Percentiles rank a stretch among this genome's conserved stretches.
Evolutionary conservation across 2,329 filamentous ascomycete species (phyloP).

Genomic region (Claviceps maximensis): DNA sequence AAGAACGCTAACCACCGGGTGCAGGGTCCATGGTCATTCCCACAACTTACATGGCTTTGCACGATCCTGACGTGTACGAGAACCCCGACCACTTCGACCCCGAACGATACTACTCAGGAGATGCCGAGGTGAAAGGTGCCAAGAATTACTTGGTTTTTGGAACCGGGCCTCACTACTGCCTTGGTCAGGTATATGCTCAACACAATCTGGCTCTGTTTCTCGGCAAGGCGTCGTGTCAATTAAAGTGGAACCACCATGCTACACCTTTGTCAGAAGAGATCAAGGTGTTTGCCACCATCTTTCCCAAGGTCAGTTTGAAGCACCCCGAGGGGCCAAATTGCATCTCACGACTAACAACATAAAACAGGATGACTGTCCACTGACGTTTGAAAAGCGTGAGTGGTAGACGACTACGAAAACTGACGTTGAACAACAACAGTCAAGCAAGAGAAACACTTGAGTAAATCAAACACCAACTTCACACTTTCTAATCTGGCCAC

Average conservation of each 20-base stretch:
- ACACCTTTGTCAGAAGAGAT: slow-evolving; percentile 84
- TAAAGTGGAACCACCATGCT: slow-evolving; percentile 83
- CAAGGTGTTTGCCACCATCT: slow-evolving; percentile 96
- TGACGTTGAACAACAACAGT: background rate
- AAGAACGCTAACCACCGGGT: background rate
- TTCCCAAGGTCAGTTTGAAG: slow-evolving; percentile 63
- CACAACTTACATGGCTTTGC: slow-evolving; percentile 77
- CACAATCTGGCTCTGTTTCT: slow-evolving; percentile 80
- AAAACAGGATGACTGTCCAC: slow-evolving; percentile 64
- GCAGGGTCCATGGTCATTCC: slow-evolving; percentile 83
- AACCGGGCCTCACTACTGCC: slow-evolving; percentile 89
- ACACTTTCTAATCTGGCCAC: background rate
- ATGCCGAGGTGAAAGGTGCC: slow-evolving; percentile 68
- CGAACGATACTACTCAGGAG: slow-evolving; percentile 80
- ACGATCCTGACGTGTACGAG: slow-evolving; percentile 84
- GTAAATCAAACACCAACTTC: background rate
- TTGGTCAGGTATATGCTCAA: slow-evolving; percentile 85
- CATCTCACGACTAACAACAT: background rate
- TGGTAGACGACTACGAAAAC: slow-evolving; percentile 20
- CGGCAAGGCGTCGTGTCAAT: slow-evolving; percentile 73
- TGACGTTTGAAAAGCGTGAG: slow-evolving; percentile 52
- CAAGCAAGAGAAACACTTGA: background rate
- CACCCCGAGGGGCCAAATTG: background rate
- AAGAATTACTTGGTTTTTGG: slow-evolving; percentile 98
- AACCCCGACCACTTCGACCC: slow-evolving; percentile 83